A percentile compares a stretch with the other conserved stretches of the same genome.
Conservation (phyloP, 768 basidiomycete genomes). For the Russula sp. region DNA sequence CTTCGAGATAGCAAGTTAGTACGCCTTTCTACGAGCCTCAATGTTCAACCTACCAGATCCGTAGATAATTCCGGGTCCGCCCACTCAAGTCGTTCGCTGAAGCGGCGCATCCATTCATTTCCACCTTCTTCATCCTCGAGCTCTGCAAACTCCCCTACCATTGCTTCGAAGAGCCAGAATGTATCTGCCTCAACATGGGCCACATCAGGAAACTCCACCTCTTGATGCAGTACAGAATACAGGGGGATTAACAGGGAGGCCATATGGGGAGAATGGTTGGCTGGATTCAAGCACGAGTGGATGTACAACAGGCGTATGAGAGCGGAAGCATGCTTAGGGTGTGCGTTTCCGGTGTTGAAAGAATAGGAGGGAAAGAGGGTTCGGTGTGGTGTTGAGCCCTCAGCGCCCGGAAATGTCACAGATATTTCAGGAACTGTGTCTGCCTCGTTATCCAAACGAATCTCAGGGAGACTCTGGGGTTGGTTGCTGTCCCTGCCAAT, state of each 20-base stretch:
- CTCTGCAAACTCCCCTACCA: conserved; percentile 66
- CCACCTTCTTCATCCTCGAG: conserved; percentile 63
- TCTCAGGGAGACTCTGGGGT: conserved; percentile 33
- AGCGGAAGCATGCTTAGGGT: conserved; percentile 54
- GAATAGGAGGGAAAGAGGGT: conserved; percentile 43
- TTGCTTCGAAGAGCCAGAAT: conserved; percentile 74
- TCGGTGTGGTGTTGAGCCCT: conserved; percentile 26
- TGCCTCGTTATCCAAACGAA: conserved; percentile 27
- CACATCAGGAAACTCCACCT: conserved; percentile 52
- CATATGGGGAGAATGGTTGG: conserved; percentile 57
- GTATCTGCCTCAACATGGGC: conserved; percentile 71
- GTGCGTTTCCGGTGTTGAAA: conserved; percentile 39
- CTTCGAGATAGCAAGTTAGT: conserved; percentile 31
- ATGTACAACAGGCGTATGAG: conserved; percentile 65
- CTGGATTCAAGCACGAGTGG: conserved; percentile 65
- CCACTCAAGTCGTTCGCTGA: conserved; percentile 53
- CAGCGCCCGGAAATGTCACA: conserved; percentile 32
- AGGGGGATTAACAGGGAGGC: conserved; percentile 64
- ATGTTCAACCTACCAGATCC: conserved; percentile 43
- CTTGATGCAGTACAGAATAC: conserved; percentile 54
- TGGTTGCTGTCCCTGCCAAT: conserved; percentile 32
- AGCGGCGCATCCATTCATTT: conserved; percentile 51
- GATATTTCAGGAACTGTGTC: conserved; percentile 28
- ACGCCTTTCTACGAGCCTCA: not conserved
- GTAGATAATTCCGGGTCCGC: conserved; percentile 56